phyloP scores from a whole-genome alignment of 345 rosid genomes.

The Odontarrhena argentea region DNA sequence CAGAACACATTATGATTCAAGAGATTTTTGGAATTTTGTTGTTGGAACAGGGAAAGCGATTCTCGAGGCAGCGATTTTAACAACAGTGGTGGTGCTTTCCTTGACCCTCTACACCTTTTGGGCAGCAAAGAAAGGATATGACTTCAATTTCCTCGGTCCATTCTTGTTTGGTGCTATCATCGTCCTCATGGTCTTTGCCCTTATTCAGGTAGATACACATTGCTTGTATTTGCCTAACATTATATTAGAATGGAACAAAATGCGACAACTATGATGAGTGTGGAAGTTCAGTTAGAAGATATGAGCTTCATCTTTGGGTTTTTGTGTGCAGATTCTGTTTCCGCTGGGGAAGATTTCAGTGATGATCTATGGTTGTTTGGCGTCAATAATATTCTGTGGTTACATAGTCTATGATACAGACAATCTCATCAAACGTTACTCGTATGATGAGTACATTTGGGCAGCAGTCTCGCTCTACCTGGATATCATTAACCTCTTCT shows the following conservation, averaged over 20 bases:
- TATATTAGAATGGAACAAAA: background rate
- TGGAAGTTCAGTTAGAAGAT: background rate
- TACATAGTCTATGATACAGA: constrained; percentile 85
- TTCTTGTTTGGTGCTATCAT: constrained; percentile 73
- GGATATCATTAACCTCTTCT: constrained; percentile 78
- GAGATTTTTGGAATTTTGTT: constrained; percentile 10
- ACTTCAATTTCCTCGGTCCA: constrained; percentile 80
- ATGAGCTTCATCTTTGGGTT: background rate
- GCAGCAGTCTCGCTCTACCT: constrained; percentile 78
- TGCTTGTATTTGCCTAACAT: background rate
- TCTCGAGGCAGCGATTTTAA: constrained; percentile 71
- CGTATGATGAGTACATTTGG: constrained; percentile 87
- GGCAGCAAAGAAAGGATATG: constrained; percentile 83
- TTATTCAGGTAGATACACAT: constrained; percentile 59
- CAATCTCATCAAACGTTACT: constrained; percentile 77
- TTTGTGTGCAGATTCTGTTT: constrained; percentile 62
- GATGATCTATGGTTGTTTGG: constrained; percentile 80
- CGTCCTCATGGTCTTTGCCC: constrained; percentile 61
- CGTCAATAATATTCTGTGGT: constrained; percentile 74
- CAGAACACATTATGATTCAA: background rate
- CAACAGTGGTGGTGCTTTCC: constrained; percentile 64
- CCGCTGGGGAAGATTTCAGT: constrained; percentile 72
- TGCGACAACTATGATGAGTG: background rate
- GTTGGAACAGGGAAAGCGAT: constrained; percentile 66
- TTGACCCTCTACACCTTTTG: constrained; percentile 83